phyloP scores from a whole-genome alignment of 73 alveolate genomes.

The Chromera velia region DNA sequence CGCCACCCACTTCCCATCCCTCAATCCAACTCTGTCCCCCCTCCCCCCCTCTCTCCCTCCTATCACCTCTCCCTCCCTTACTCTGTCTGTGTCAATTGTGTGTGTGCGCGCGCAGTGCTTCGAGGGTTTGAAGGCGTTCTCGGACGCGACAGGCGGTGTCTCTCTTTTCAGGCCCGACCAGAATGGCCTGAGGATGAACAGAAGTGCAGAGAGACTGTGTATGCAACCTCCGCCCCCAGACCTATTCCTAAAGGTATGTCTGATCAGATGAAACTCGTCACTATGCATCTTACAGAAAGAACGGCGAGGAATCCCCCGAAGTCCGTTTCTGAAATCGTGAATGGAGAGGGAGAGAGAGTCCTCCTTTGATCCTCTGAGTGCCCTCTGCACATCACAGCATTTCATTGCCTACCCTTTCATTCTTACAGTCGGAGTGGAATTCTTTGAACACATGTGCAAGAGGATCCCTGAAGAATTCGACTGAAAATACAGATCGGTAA shows the following conservation, averaged over 20 bases:
- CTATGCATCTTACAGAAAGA: not conserved
- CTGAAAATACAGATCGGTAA: too few relatives aligned
- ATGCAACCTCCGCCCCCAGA: not conserved
- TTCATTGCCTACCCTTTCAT: too few relatives aligned
- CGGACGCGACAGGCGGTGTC: slow-evolving; percentile 28
- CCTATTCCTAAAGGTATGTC: not conserved
- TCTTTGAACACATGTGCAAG: not conserved
- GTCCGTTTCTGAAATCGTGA: not conserved
- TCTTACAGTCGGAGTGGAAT: too few relatives aligned
- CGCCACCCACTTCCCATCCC: too few relatives aligned
- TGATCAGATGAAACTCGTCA: too few relatives aligned
- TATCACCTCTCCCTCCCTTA: too few relatives aligned
- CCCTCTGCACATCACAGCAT: too few relatives aligned
- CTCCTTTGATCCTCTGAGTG: too few relatives aligned
- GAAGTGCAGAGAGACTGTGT: slow-evolving; percentile 28
- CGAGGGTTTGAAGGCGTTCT: slow-evolving; percentile 17
- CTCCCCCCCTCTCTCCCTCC: too few relatives aligned
- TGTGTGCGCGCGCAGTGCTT: not conserved
- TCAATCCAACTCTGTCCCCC: too few relatives aligned
- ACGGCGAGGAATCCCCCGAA: not conserved
- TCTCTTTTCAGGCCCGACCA: slow-evolving; percentile 25
- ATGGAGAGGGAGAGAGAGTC: too few relatives aligned
- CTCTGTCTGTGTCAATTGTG: not conserved
- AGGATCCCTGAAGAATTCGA: too few relatives aligned
- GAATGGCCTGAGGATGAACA: slow-evolving; percentile 30